These are phyloP conservation scores for Exophiala mesophila DNA, from an alignment of 2,329 filamentous ascomycete genomes.

Conservation along the genomic window DNA sequence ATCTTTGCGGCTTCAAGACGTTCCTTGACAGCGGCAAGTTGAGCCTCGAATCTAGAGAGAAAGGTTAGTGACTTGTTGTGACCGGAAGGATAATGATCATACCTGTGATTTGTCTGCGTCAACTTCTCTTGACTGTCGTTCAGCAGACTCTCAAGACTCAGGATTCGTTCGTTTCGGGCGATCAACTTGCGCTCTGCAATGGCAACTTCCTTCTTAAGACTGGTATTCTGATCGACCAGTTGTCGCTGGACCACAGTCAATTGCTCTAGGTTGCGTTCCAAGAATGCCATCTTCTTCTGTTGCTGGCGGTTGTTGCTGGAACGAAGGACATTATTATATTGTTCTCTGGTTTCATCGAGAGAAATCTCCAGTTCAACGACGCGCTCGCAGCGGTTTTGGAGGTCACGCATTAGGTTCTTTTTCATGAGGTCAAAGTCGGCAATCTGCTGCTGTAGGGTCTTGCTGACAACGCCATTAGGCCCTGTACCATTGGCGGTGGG, in stretches of 20 bases:
- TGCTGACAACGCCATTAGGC: slow-evolving; percentile 66
- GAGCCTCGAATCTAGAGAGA: slow-evolving; percentile 77
- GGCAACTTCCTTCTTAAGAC: slow-evolving; percentile 97
- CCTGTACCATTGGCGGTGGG: slow-evolving; percentile 41
- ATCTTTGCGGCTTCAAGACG: slow-evolving; percentile 94
- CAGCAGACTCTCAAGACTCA: slow-evolving; percentile 83
- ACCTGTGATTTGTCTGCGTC: slow-evolving; percentile 95
- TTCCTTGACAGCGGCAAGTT: slow-evolving; percentile 96
- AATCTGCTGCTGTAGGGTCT: slow-evolving; percentile 95
- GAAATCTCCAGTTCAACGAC: slow-evolving; percentile 98
- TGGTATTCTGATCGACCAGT: slow-evolving; percentile 95
- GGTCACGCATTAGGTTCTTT: slow-evolving; percentile 97
- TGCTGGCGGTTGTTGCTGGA: slow-evolving; percentile 97
- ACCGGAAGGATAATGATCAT: slow-evolving; percentile 38
- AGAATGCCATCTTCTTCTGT: slow-evolving; percentile 99
- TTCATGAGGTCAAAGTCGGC: slow-evolving; percentile 99
- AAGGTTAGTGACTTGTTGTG: slow-evolving; percentile 8
- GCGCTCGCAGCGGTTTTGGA: slow-evolving; percentile 96
- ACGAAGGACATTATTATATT: slow-evolving; percentile 97
- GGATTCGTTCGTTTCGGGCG: slow-evolving; percentile 92
- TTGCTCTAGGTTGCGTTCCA: slow-evolving; percentile 96
- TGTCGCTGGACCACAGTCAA: slow-evolving; percentile 95
- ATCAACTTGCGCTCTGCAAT: slow-evolving; percentile 97
- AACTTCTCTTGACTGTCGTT: slow-evolving; percentile 99
- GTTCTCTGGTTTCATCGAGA: slow-evolving; percentile 92